Evolutionary conservation across 78 protist genomes (phyloP).

Genomic region (Emiliania huxleyi): DNA sequence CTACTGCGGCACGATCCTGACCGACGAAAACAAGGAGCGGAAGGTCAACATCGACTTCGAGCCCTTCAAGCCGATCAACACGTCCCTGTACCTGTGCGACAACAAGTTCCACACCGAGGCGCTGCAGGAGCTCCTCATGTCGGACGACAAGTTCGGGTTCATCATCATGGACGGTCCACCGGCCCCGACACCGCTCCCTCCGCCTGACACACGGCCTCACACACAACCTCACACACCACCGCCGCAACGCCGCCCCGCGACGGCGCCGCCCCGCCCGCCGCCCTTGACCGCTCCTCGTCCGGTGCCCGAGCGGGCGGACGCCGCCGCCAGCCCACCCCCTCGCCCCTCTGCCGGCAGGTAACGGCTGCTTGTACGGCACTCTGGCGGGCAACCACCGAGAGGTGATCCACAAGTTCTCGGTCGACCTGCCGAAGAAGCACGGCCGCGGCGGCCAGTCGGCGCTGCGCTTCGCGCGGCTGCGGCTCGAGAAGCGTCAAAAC

Average conservation of each 20-base stretch:
- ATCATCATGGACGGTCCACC: slow-evolving; percentile 98
- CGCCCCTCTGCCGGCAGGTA: too few relatives aligned
- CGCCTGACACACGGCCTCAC: neutral
- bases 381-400: slow-evolving; percentile 92
- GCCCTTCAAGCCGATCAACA: slow-evolving; percentile 98
- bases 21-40: slow-evolving; percentile 95
- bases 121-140: slow-evolving; percentile 86
- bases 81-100: slow-evolving; percentile 98
- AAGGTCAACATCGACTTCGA: slow-evolving; percentile 96
- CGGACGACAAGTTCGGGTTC: slow-evolving; percentile 92
- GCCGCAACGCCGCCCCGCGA: too few relatives aligned
- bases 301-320: neutral
- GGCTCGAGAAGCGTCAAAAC: slow-evolving; percentile 97
- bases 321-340: neutral
- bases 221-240: neutral
- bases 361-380: slow-evolving; percentile 95
- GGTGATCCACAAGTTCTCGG: slow-evolving; percentile 92
- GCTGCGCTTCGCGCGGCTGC: slow-evolving; percentile 98
- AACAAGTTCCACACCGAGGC: slow-evolving; percentile 81
- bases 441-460: slow-evolving; percentile 99
- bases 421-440: slow-evolving; percentile 99
- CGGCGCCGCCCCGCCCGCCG: too few relatives aligned
- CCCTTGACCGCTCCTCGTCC: too few relatives aligned
- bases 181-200: too few relatives aligned
- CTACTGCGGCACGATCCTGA: slow-evolving; percentile 97